Conservation (phyloP, 805 yeast species). For the Cephaloascus albidus region DNA sequence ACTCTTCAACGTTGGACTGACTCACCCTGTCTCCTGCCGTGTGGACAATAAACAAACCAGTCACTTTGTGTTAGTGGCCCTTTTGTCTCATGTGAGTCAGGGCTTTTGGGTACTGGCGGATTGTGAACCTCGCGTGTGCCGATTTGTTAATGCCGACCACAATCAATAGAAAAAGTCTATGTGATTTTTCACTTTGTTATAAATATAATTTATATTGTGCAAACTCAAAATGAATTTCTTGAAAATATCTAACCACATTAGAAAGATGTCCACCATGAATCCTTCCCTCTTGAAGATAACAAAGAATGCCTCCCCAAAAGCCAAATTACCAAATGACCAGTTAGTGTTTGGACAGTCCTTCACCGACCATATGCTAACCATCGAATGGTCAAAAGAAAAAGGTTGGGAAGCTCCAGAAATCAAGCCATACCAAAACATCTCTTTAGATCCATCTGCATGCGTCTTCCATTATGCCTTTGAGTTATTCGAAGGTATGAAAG, state of each 20-base stretch:
- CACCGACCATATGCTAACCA: slow-evolving; percentile 82
- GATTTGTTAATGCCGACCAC: no score
- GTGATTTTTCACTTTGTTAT: no score
- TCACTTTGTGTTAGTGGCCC: no score
- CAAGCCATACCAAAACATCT: slow-evolving; percentile 70
- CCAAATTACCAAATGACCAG: slow-evolving; percentile 48
- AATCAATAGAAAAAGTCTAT: no score
- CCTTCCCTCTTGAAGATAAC: slow-evolving; percentile 43
- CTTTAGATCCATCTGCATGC: slow-evolving; percentile 78
- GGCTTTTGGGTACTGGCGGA: no score
- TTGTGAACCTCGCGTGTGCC: no score
- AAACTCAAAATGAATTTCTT: not conserved
- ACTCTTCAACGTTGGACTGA: no score
- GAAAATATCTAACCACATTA: not conserved
- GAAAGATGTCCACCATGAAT: slow-evolving; percentile 22
- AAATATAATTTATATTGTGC: no score
- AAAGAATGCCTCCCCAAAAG: slow-evolving; percentile 39
- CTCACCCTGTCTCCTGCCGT: no score
- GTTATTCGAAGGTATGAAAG: slow-evolving; percentile 93
- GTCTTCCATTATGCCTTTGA: slow-evolving; percentile 95
- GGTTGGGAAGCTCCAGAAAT: slow-evolving; percentile 93
- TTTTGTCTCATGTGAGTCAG: no score
- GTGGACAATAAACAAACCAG: no score
- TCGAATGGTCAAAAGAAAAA: slow-evolving; percentile 65
- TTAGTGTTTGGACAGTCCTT: slow-evolving; percentile 67